A percentile compares a stretch with the other conserved stretches of the same genome.
Conservation (phyloP, 768 basidiomycete genomes). For the Collybia sp. region DNA sequence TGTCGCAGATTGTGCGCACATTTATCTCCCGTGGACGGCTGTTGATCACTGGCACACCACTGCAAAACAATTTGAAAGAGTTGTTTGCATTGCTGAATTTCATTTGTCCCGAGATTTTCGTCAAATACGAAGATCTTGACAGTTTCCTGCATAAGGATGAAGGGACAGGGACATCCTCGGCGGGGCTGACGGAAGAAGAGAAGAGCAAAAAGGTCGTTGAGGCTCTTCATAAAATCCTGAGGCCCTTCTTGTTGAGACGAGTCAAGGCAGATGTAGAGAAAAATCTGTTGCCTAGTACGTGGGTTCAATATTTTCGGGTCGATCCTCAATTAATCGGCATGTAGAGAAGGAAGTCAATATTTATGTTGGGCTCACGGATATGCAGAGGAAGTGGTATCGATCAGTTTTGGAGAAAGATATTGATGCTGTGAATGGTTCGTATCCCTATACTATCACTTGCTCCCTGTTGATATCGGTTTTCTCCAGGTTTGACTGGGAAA, state of each 20-base stretch:
- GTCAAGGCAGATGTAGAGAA: slow-evolving; percentile 99
- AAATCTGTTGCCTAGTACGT: slow-evolving; percentile 81
- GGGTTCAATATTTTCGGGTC: not conserved
- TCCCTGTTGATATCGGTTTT: not conserved
- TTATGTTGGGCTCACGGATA: slow-evolving; percentile 93
- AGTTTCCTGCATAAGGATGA: slow-evolving; percentile 91
- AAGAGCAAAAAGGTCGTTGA: slow-evolving; percentile 92
- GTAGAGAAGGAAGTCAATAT: slow-evolving; percentile 98
- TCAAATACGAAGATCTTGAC: slow-evolving; percentile 87
- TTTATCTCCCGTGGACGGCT: slow-evolving; percentile 87
- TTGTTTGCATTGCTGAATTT: slow-evolving; percentile 91
- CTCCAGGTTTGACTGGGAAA: slow-evolving; percentile 84
- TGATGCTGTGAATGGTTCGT: slow-evolving; percentile 90
- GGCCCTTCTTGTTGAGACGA: slow-evolving; percentile 89
- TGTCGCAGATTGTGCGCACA: slow-evolving; percentile 89
- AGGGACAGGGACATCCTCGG: slow-evolving; percentile 23
- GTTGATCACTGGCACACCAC: slow-evolving; percentile 93
- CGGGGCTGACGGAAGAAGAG: slow-evolving; percentile 67
- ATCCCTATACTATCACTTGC: not conserved
- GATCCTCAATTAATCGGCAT: not conserved
- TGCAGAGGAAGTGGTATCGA: slow-evolving; percentile 99
- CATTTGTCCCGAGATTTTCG: slow-evolving; percentile 95
- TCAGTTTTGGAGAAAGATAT: slow-evolving; percentile 97
- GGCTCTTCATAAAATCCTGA: slow-evolving; percentile 92
- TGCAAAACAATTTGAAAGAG: slow-evolving; percentile 97